Evolutionary conservation across 78 protist genomes (phyloP).

Genomic region (Creolimax fragrantissima): DNA sequence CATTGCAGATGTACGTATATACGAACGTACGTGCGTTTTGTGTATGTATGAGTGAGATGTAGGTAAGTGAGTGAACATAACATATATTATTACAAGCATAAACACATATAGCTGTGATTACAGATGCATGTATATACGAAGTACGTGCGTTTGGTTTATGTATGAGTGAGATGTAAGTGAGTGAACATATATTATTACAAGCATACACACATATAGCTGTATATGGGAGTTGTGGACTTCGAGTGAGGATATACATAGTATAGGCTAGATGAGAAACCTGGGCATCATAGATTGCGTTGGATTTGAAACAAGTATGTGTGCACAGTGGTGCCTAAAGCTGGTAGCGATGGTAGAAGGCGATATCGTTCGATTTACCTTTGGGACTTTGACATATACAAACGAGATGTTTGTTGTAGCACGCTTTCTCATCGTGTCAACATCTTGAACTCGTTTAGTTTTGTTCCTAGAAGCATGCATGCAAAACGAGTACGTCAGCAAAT

Average conservation of each 20-base stretch:
- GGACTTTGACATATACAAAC: not conserved
- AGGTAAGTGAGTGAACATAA: not conserved
- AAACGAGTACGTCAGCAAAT: no score
- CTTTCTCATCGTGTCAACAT: not conserved
- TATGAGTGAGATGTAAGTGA: not conserved
- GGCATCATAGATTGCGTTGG: not conserved
- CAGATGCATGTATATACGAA: not conserved
- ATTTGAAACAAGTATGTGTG: not conserved
- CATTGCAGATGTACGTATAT: not conserved
- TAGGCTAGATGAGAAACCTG: not conserved
- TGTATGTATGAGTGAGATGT: not conserved
- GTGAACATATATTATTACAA: not conserved
- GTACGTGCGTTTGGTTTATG: no score
- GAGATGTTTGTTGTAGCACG: not conserved
- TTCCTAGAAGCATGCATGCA: not conserved
- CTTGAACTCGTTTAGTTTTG: not conserved
- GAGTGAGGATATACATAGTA: not conserved
- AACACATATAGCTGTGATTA: not conserved
- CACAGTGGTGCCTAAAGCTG: no score
- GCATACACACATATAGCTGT: not conserved
- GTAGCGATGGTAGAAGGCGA: no score
- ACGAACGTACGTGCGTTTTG: not conserved
- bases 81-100: not conserved
- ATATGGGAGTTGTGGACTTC: not conserved
- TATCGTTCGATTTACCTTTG: not conserved